Base-by-base conservation (phyloP, 2,329 filamentous ascomycete genomes). In the Gaeumannomyces sp. region DNA sequence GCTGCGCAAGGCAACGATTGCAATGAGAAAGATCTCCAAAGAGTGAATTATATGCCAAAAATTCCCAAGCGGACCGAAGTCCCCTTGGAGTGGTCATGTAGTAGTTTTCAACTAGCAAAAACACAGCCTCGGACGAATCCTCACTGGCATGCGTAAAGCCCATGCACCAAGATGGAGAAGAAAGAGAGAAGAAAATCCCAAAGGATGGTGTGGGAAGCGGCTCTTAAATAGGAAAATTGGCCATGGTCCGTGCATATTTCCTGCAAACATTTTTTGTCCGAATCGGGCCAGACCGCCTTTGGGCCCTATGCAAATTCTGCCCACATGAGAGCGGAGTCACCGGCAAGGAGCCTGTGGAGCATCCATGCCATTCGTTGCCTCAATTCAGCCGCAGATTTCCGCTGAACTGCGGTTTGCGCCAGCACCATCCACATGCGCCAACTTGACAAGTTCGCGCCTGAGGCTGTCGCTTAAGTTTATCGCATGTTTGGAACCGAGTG, bases 81-180 rank as follows among this genome's bases (percentile, higher is more conserved):
- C 86, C 84, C 83, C 71, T 79, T 82, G 81, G 81, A 92, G 89
- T 82, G 82, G 89, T 91, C 89, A 89, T 85, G 83, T 81, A 83
- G 62, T 90, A 90, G 88, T 90, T 90, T 90, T 90, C 88, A 91
- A 90, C 88, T 90, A 91, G 89, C 89, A 91, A 91, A 90, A 91
- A 91, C 83, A 84, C 85, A 83, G 85, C 85, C 88, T 92, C 89
- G 85, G 89, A 91, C 87, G 84, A 87, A 88, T 91, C 89, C 86
- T 92, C 89, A 92, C 87, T 89, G 88, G 85, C 86, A 88, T 84
- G 85, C 87, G 84, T 90, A 89, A 89, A 85, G 87, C 89, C 87
- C 86, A 79, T 87, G 87, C 87, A 89, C 85, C 81, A 74, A 80
- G 82, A 85, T 85, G 78, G 71, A 73, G 75, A 78, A 76, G 57